Percentiles rank a stretch among this genome's conserved stretches.
These are phyloP conservation scores for Penicillium taxi DNA, from an alignment of 495 filamentous ascomycete species.

Conservation along the genomic window DNA sequence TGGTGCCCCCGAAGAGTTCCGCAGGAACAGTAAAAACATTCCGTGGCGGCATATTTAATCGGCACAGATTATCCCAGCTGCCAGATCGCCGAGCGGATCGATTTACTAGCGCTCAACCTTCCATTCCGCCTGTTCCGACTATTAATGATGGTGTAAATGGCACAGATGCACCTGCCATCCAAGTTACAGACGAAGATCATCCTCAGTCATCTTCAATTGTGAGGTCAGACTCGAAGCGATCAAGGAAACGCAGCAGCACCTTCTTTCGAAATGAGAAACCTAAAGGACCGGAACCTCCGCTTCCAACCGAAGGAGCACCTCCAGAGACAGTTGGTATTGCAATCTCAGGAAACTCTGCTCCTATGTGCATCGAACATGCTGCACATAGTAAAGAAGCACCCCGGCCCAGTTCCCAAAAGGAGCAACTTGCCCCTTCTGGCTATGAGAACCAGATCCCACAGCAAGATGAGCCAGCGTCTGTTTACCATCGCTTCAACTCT, in stretches of 20 bases:
- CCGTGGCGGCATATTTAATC: conserved; percentile 66
- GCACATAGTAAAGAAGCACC: too few species aligned
- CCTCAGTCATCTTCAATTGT: conserved; percentile 16
- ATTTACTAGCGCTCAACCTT: conserved; percentile 5
- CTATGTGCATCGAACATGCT: too few species aligned
- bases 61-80: conserved; percentile 34
- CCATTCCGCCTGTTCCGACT: conserved; percentile 14
- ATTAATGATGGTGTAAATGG: conserved; percentile 12
- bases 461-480: conserved; percentile 46
- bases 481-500: conserved; percentile 37
- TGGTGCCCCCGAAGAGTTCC: conserved; percentile 59
- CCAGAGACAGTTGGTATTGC: conserved; percentile 37
- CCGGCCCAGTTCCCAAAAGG: conserved; percentile 11
- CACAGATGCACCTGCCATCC: conserved; percentile 39
- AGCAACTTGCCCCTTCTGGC: conserved; percentile 35
- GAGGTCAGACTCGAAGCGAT: conserved; percentile 36
- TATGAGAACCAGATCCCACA: conserved; percentile 42
- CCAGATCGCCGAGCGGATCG: conserved; percentile 23
- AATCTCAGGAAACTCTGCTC: conserved; percentile 23
- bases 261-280: conserved; percentile 18
- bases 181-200: conserved; percentile 40
- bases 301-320: conserved; percentile 13
- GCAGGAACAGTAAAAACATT: conserved; percentile 64
- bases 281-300: conserved; percentile 10
- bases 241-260: conserved; percentile 39